Evolutionary conservation across 306 rosid genomes (phyloP), one percentile per base, ranked within the genome.

Genomic region (Malus asiatica): DNA sequence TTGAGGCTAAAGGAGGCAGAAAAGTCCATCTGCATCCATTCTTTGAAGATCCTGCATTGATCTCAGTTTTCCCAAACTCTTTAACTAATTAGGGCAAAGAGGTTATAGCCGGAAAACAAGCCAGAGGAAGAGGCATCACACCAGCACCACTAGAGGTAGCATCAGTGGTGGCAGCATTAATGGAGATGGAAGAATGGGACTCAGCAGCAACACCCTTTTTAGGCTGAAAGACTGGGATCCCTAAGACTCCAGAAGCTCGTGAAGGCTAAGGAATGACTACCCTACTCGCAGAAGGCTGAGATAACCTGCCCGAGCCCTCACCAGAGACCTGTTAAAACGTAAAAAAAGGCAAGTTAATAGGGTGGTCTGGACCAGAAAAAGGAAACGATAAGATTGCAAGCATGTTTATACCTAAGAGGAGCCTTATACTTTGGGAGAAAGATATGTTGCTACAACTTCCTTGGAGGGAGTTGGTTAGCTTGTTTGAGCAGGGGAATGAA

Each of bases 401-500:
- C 0, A 12, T 15, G 13, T 45, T 1, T 45, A 1, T 45, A 45
- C 16, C 0, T 45, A 0, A 4, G 16, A 0, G 1, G 6, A 45
- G 1, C 16, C 16, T 45, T 45, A 0, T 11, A 16, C 0, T 45
- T 45, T 45, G 0, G 5, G 2, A 13, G 5, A 4, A 13, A 0
- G 0, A 0, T 45, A 0, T 12, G 5, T 45, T 45, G 6, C 0
- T 45, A 4, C 0, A 11, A 0, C 51, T 45, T 0, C 4, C 10
- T 8, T 40, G 2, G 1, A 9, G 12, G 3, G 3, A 4, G 12
- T 40, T 9, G 45, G 12, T 40, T 9, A 0, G 45, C 45, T 40
- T 40, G 11, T 10, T 0, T 3, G 3, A 40, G 11, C 0, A 5
- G 35, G 35, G 35, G 6, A 4, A 33, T 33, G 12, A 40, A 0